A percentile compares a stretch with the other conserved stretches of the same genome.
These are phyloP conservation scores for Leccinum angustisporum DNA, from an alignment of 1,284 basidiomycete genomes.

Conservation along the genomic window DNA sequence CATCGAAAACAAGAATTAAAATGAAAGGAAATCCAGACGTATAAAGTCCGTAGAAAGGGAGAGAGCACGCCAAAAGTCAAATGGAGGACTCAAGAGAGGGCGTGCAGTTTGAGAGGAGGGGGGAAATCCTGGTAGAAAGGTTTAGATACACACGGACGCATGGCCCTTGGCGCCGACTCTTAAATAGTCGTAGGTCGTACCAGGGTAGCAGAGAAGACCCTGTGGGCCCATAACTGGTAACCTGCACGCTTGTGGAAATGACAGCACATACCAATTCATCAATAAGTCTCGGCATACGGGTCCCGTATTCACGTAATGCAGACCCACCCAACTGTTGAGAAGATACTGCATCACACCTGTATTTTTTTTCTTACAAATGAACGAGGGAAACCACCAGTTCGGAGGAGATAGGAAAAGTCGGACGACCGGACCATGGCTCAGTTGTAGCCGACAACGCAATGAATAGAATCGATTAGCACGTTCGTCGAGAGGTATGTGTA, in stretches of 20 bases:
- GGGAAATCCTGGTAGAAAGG: slow-evolving; percentile 3
- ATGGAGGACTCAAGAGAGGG: slow-evolving; percentile 4
- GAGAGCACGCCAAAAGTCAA: neutral
- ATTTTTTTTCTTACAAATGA: neutral
- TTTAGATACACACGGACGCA: neutral
- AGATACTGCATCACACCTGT: neutral
- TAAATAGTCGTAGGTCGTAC: slow-evolving; percentile 16
- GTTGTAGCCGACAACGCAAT: neutral
- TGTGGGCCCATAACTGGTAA: slow-evolving; percentile 13
- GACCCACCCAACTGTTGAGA: neutral
- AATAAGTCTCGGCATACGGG: slow-evolving; percentile 7
- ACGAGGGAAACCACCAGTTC: neutral
- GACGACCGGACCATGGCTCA: neutral
- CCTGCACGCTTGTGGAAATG: slow-evolving; percentile 8
- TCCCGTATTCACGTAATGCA: slow-evolving; percentile 16
- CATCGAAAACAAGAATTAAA: neutral
- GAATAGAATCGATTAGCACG: slow-evolving; percentile 14
- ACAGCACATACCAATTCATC: slow-evolving; percentile 11
- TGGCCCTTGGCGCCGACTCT: slow-evolving; percentile 2
- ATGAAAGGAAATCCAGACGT: slow-evolving; percentile 7
- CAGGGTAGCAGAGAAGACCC: slow-evolving; percentile 22
- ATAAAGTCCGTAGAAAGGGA: slow-evolving; percentile 9
- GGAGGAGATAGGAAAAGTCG: neutral
- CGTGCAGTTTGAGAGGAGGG: slow-evolving; percentile 5
- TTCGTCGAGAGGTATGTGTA: slow-evolving; percentile 7